Conservation (phyloP, 345 rosid genomes). For the Psidium guajava region DNA sequence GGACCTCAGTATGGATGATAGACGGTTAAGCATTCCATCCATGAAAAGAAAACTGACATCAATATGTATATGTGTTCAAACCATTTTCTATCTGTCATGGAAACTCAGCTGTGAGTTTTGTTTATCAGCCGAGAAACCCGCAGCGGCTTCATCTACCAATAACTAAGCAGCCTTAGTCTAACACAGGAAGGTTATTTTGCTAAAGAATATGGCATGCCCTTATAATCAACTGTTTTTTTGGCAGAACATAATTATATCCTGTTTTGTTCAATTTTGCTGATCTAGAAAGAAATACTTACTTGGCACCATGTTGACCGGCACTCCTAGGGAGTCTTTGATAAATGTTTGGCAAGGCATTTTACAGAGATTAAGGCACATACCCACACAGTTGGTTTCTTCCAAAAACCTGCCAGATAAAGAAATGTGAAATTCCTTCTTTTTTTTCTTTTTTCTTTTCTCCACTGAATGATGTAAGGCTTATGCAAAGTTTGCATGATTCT, state of each 20-base stretch:
- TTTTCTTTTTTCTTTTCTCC: not conserved
- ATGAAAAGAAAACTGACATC: not conserved
- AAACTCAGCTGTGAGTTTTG: not conserved
- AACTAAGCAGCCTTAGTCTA: not conserved
- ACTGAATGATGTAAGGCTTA: slow-evolving; percentile 13
- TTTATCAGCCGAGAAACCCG: not conserved
- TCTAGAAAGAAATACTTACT: slow-evolving; percentile 30
- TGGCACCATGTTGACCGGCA: slow-evolving; percentile 87
- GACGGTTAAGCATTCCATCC: not conserved
- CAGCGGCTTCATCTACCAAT: not conserved
- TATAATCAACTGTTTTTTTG: not conserved
- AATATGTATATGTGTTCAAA: not conserved
- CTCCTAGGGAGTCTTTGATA: slow-evolving; percentile 67
- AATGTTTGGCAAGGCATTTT: slow-evolving; percentile 72
- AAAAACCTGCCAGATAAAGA: slow-evolving; percentile 46
- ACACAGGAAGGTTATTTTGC: not conserved
- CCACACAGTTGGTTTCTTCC: slow-evolving; percentile 75
- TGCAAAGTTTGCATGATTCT: not conserved
- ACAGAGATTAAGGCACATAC: slow-evolving; percentile 89
- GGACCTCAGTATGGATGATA: not conserved
- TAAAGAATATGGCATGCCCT: not conserved
- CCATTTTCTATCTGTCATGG: not conserved
- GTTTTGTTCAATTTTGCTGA: not conserved
- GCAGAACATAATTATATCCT: not conserved
- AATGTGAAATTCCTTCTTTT: not conserved